Percentiles rank a stretch among this genome's conserved stretches.
Evolutionary conservation across 2,329 filamentous ascomycete genomes (phyloP).

Genomic region (Tothia fuscella): DNA sequence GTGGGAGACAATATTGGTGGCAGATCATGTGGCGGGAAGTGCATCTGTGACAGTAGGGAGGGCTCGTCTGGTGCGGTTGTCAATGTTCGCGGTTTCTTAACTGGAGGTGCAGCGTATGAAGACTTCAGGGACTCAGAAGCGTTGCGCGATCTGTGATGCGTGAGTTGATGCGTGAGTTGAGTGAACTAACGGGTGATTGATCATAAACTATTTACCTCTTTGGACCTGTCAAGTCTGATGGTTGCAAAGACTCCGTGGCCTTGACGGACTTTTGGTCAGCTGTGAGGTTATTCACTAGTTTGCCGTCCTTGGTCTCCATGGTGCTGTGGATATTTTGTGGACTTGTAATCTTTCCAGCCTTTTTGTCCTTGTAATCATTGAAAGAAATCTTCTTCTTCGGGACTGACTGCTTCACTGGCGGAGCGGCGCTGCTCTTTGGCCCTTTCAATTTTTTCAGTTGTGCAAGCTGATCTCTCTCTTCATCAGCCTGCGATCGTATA

Average conservation of each 20-base stretch:
- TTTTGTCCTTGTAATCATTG: conserved; percentile 48
- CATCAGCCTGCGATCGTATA: conserved; percentile 41
- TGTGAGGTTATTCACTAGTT: neutral
- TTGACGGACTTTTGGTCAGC: neutral
- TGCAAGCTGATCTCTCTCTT: conserved; percentile 38
- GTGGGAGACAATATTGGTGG: conserved; percentile 25
- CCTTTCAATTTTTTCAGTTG: conserved; percentile 23
- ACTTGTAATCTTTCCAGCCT: conserved; percentile 25
- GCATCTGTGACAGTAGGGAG: conserved; percentile 10
- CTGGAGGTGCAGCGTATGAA: conserved; percentile 16
- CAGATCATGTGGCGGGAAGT: conserved; percentile 20
- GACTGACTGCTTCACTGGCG: conserved; percentile 25
- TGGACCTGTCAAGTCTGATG: neutral
- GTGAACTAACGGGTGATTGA: neutral
- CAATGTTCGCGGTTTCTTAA: conserved; percentile 30
- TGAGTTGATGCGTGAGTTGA: neutral
- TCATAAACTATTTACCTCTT: neutral
- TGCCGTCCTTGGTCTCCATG: neutral
- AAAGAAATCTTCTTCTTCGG: conserved; percentile 52
- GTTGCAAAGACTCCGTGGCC: neutral
- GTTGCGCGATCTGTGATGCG: neutral
- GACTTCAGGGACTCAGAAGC: conserved; percentile 3
- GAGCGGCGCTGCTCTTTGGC: conserved; percentile 27
- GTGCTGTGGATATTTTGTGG: conserved; percentile 10
- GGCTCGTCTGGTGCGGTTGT: conserved; percentile 26